A percentile compares a stretch with the other conserved stretches of the same genome.
These are phyloP conservation scores for Dactylellina parvicollis DNA, from an alignment of 2,329 filamentous ascomycete genomes.

Conservation along the genomic window DNA sequence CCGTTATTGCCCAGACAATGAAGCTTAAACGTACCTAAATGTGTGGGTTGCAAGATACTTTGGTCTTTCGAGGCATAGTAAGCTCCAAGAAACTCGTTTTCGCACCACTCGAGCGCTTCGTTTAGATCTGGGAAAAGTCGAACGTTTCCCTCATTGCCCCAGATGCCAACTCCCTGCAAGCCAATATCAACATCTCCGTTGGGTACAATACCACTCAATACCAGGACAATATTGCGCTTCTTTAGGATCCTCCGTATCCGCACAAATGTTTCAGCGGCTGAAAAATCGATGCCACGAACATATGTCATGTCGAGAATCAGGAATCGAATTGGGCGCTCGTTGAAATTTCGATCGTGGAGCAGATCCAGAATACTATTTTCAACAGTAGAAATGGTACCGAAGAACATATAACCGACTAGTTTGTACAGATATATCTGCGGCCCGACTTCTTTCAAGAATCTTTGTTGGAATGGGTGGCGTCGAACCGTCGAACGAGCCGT, in stretches of 20 bases:
- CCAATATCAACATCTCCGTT: constrained; percentile 79
- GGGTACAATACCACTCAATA: constrained; percentile 83
- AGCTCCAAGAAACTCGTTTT: constrained; percentile 88
- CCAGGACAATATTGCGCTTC: constrained; percentile 79
- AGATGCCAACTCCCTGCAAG: constrained; percentile 84
- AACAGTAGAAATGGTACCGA: constrained; percentile 94
- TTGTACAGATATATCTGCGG: constrained; percentile 91
- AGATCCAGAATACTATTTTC: constrained; percentile 85
- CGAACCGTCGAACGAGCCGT: constrained; percentile 91
- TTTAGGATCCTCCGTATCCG: constrained; percentile 86
- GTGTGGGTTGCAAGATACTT: constrained; percentile 18
- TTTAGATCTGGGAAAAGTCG: constrained; percentile 89
- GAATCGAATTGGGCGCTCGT: constrained; percentile 81
- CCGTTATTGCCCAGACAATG: neutral
- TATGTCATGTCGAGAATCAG: constrained; percentile 87
- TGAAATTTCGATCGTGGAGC: constrained; percentile 83
- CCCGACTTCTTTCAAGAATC: constrained; percentile 85
- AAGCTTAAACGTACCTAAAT: constrained; percentile 21
- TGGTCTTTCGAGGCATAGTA: constrained; percentile 68
- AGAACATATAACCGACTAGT: constrained; percentile 94
- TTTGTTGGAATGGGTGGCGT: constrained; percentile 86
- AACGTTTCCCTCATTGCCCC: constrained; percentile 75
- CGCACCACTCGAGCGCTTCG: constrained; percentile 89
- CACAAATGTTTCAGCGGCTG: constrained; percentile 92
- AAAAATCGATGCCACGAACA: constrained; percentile 94